phyloP scores from a whole-genome alignment of 116 monocot species.

The Posidonia oceanica region DNA sequence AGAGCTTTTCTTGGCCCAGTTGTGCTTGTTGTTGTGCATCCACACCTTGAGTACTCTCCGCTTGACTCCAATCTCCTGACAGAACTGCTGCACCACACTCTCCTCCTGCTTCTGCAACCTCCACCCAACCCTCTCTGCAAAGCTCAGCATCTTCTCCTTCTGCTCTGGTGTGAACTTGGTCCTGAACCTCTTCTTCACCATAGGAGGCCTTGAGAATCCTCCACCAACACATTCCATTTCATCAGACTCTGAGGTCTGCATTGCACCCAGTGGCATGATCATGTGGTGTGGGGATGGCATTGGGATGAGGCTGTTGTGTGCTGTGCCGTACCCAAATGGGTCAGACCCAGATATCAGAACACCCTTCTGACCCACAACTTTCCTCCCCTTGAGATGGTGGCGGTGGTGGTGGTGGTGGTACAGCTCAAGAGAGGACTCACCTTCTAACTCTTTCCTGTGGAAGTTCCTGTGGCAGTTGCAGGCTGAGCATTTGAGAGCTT shows the following conservation, averaged over 20 bases:
- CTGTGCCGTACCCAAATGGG: slow-evolving; percentile 5
- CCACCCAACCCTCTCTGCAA: slow-evolving; percentile 24
- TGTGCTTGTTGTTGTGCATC: slow-evolving; percentile 36
- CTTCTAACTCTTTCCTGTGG: slow-evolving; percentile 56
- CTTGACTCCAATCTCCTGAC: slow-evolving; percentile 30
- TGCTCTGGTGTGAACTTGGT: slow-evolving; percentile 30
- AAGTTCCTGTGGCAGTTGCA: slow-evolving; percentile 79
- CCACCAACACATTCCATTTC: slow-evolving; percentile 14
- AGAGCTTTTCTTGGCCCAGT: slow-evolving; percentile 17
- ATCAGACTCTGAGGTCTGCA: slow-evolving; percentile 31
- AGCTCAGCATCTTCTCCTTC: slow-evolving; percentile 31
- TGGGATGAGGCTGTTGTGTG: slow-evolving; percentile 8
- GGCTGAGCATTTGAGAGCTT: slow-evolving; percentile 64
- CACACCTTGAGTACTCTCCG: slow-evolving; percentile 27
- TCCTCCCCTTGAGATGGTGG: slow-evolving; percentile 22
- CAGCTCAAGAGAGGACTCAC: slow-evolving; percentile 13
- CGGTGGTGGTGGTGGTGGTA: slow-evolving; percentile 4
- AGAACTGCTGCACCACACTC: slow-evolving; percentile 22
- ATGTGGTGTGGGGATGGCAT: slow-evolving; percentile 34
- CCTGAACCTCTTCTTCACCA: slow-evolving; percentile 25
- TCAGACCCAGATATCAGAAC: slow-evolving; percentile 17
- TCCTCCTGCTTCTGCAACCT: slow-evolving; percentile 27
- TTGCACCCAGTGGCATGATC: slow-evolving; percentile 59
- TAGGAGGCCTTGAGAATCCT: background rate
- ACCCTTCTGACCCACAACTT: slow-evolving; percentile 20